A percentile compares a stretch with the other conserved stretches of the same genome.
Evolutionary conservation across 1,284 basidiomycete species (phyloP).

Genomic region (Somion occarium): DNA sequence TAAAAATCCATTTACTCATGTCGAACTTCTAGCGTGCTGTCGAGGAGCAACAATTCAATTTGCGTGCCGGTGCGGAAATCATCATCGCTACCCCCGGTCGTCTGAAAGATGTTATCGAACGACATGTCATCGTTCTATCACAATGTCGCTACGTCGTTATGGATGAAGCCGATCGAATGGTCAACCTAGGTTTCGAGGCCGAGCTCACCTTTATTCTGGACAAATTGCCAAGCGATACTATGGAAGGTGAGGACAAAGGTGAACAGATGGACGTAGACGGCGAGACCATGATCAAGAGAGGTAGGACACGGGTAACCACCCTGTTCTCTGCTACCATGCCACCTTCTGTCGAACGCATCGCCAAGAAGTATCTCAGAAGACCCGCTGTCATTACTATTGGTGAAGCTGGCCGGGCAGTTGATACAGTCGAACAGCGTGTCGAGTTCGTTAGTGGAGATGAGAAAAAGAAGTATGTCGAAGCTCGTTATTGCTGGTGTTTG

Average conservation of each 20-base stretch:
- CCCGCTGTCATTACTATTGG: constrained; percentile 97
- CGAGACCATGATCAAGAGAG: constrained; percentile 62
- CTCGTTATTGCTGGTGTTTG: constrained; percentile 4
- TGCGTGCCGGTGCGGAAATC: constrained; percentile 95
- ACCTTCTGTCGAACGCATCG: constrained; percentile 88
- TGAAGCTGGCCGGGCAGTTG: constrained; percentile 95
- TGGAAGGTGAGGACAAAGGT: constrained; percentile 77
- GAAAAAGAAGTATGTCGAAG: constrained; percentile 77
- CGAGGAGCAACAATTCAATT: constrained; percentile 95
- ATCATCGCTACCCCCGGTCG: constrained; percentile 98
- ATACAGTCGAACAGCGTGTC: constrained; percentile 95
- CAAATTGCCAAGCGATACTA: constrained; percentile 79
- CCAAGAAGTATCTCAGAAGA: constrained; percentile 88
- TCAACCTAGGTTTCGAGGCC: constrained; percentile 93
- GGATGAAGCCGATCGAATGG: constrained; percentile 99
- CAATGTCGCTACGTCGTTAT: constrained; percentile 98
- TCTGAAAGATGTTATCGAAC: constrained; percentile 95
- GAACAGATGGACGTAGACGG: constrained; percentile 64
- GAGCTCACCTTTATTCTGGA: constrained; percentile 96
- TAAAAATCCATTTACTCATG: constrained; percentile 10
- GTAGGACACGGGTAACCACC: constrained; percentile 82
- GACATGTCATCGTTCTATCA: constrained; percentile 90
- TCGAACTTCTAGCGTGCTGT: constrained; percentile 60
- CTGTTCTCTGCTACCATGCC: constrained; percentile 99
- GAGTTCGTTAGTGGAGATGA: constrained; percentile 93